Conservation (phyloP, 306 rosid genomes). For the Quercus cerris region DNA sequence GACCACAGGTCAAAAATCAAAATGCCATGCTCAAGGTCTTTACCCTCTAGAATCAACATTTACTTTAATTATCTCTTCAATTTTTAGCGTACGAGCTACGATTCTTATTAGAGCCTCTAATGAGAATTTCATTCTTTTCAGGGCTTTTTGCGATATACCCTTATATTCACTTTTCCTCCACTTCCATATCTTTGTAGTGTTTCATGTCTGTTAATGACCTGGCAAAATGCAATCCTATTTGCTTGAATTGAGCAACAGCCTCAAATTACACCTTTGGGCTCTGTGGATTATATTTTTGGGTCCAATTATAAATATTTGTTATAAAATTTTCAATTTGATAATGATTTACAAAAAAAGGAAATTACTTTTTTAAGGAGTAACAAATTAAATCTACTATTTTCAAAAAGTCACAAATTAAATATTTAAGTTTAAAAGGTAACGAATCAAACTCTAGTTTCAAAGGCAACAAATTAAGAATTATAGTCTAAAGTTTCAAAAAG, state of each 20-base stretch:
- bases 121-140: slow-evolving; percentile 26
- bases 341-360: too few relatives aligned
- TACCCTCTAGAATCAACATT: not conserved
- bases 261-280: slow-evolving; percentile 24
- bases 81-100: not conserved
- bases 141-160: slow-evolving; percentile 17
- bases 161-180: not conserved
- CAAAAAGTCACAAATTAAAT: too few relatives aligned
- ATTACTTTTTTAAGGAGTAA: too few relatives aligned
- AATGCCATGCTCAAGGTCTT: not conserved
- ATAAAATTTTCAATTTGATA: too few relatives aligned
- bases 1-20: too few relatives aligned
- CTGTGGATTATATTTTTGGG: too few relatives aligned
- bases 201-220: slow-evolving; percentile 32
- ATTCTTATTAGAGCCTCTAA: not conserved
- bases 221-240: slow-evolving; percentile 36
- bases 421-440: too few relatives aligned
- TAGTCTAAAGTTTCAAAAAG: too few relatives aligned
- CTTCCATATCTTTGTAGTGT: not conserved
- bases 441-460: too few relatives aligned
- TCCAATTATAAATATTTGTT: too few relatives aligned
- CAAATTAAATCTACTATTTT: too few relatives aligned
- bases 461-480: too few relatives aligned
- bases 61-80: not conserved
- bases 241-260: slow-evolving; percentile 40